Base-by-base conservation (phyloP, 768 basidiomycete species). In the Podaxis pistillaris region DNA sequence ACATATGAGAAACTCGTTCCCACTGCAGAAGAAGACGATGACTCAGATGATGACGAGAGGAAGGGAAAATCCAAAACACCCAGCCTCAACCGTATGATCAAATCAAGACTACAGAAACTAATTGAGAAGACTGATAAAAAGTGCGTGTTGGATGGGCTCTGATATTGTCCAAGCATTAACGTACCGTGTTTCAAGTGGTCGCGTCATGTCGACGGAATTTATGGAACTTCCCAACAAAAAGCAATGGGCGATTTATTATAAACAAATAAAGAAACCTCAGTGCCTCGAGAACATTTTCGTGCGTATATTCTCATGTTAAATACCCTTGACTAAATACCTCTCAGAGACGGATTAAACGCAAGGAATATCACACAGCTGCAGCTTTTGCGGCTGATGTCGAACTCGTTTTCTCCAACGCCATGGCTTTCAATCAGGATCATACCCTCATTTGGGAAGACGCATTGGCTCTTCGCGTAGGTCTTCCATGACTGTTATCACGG, bases 381-480 rank as follows among this genome's bases (percentile, higher is more conserved):
- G 88, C 90, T 26, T 96, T 96, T 69, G 88, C 89, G 49, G 85
- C 84, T 8, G 96, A 98, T 63, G 89, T 96, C 13, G 93, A 95
- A 68, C 82, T 95, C 46, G 90, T 98, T 26, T 96, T 95, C 75
- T 83, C 86, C 6, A 98, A 98, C 71, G 96, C 94, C 9, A 80
- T 93, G 72, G 75, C 83, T 62, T 98, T 95, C 76, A 98, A 98
- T 68, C 87, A 85, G 69, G 94, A 96, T 30, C 86, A 90, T 69
- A 92, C 89, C 28, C 82, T 75, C 60, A 91, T 94, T 30, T 94
- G 90, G 88, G 86, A 91, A 67, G 91, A 93, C 68, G 91, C 93
- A 19, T 70, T 81, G 19, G 73, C 77, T 2, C 81, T 94, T 26
- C 80, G 86, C 68, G 92, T 91, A 72, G 38, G 81, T 75, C 52